Evolutionary conservation across 176 grass and related monocot genomes (phyloP).

Genomic region (Areca catechu): DNA sequence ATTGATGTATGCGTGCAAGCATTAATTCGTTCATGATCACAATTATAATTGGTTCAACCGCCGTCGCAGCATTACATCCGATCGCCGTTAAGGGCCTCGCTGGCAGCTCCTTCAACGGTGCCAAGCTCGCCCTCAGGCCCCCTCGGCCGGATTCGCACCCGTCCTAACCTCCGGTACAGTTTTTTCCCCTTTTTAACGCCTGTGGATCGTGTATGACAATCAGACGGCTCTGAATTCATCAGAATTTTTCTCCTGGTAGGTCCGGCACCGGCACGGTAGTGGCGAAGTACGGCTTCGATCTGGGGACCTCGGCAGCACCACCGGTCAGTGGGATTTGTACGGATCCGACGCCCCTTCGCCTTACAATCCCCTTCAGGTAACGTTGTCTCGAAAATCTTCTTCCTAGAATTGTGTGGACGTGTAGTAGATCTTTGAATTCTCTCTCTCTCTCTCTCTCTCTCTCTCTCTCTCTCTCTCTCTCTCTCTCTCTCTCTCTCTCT

Average conservation of each 20-base stretch:
- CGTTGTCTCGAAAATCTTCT: no score
- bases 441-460: no score
- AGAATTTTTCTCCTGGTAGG: slow-evolving; percentile 8
- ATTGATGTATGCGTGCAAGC: no score
- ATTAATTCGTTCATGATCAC: no score
- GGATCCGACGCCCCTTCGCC: slow-evolving; percentile 84
- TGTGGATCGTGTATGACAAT: not conserved
- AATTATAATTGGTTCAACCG: no score
- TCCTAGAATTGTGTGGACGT: no score
- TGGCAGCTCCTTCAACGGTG: slow-evolving; percentile 74
- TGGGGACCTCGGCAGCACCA: slow-evolving; percentile 82
- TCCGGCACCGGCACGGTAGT: slow-evolving; percentile 37
- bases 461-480: no score
- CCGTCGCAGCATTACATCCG: slow-evolving; percentile 55
- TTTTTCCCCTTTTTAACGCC: not conserved
- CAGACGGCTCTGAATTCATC: not conserved
- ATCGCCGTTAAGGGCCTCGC: slow-evolving; percentile 63
- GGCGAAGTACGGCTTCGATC: slow-evolving; percentile 99
- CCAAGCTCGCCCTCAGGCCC: slow-evolving; percentile 48
- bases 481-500: no score
- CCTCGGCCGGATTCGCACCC: slow-evolving; percentile 24
- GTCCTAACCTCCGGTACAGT: slow-evolving; percentile 40
- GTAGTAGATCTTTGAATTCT: no score
- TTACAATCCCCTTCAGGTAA: slow-evolving; percentile 83
- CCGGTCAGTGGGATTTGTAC: slow-evolving; percentile 96